Conservation (phyloP, 495 filamentous ascomycete genomes). For the Poronia punctata region DNA sequence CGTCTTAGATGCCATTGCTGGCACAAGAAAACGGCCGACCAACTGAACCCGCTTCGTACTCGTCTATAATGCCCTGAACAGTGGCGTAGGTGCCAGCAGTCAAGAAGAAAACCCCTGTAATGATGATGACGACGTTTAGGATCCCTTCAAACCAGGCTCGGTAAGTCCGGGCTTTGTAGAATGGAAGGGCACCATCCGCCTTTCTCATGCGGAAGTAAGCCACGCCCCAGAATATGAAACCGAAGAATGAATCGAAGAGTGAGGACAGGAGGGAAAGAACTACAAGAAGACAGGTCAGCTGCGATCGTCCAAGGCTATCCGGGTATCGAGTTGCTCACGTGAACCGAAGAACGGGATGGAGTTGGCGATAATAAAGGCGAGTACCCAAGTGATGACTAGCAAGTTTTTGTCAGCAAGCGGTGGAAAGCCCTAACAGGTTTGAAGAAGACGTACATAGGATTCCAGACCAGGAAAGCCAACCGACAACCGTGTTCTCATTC, state of each 20-base stretch:
- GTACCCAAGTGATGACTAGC: constrained; percentile 60
- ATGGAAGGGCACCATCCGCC: constrained; percentile 56
- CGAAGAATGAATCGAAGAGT: constrained; percentile 87
- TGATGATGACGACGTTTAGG: constrained; percentile 63
- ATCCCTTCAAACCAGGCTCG: constrained; percentile 55
- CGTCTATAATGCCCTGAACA: constrained; percentile 58
- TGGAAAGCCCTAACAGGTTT: constrained; percentile 1
- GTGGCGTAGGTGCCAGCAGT: constrained; percentile 73
- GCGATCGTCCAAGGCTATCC: neutral
- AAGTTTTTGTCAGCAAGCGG: no score
- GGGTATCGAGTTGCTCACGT: constrained; percentile 25
- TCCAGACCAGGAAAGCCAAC: constrained; percentile 68
- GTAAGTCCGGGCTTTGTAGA: constrained; percentile 51
- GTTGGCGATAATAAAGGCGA: constrained; percentile 78
- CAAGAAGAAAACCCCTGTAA: constrained; percentile 69
- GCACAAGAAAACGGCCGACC: constrained; percentile 56
- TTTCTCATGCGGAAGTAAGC: constrained; percentile 78
- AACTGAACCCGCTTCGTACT: constrained; percentile 48
- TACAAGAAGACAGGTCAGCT: constrained; percentile 15
- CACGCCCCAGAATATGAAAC: constrained; percentile 90
- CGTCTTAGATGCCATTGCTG: constrained; percentile 48
- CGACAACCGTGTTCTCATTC: constrained; percentile 68
- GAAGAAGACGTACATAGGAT: constrained; percentile 47
- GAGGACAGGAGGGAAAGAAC: constrained; percentile 80
- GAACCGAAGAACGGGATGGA: constrained; percentile 89